These are phyloP conservation scores for Thelonectria blattea DNA, from an alignment of 2,329 filamentous ascomycete genomes.

Conservation along the genomic window DNA sequence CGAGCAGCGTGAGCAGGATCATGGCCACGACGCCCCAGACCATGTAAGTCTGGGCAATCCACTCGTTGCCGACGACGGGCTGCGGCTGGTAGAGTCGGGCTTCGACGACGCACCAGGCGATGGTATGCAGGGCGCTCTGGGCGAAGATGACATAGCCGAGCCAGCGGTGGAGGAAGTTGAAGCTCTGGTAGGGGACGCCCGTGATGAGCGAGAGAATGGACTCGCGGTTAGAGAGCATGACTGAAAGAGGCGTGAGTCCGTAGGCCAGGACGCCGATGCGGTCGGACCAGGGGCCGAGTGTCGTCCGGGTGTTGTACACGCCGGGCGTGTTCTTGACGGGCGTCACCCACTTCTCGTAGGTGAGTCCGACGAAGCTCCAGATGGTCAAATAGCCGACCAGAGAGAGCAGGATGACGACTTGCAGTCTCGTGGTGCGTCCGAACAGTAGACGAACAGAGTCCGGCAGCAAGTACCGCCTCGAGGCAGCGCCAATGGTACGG, in stretches of 20 bases:
- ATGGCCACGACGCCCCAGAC: constrained; percentile 76
- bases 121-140: constrained; percentile 72
- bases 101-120: constrained; percentile 74
- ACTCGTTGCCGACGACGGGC: constrained; percentile 61
- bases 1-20: constrained; percentile 65
- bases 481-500: constrained; percentile 47
- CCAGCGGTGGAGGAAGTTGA: constrained; percentile 82
- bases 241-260: constrained; percentile 73
- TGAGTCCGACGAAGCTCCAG: constrained; percentile 72
- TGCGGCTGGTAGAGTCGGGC: constrained; percentile 73
- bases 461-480: constrained; percentile 63
- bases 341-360: constrained; percentile 72
- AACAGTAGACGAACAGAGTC: constrained; percentile 65
- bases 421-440: constrained; percentile 70
- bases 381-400: constrained; percentile 68
- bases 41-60: constrained; percentile 70
- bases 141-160: constrained; percentile 74
- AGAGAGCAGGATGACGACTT: constrained; percentile 65
- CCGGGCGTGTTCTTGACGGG: constrained; percentile 64
- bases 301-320: constrained; percentile 68
- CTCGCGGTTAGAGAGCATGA: constrained; percentile 72
- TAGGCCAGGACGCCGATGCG: constrained; percentile 75
- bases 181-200: constrained; percentile 76
- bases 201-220: constrained; percentile 73
- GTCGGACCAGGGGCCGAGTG: constrained; percentile 71